These are phyloP conservation scores for Collybiopsis confluens DNA, from an alignment of 768 basidiomycete species.

Conservation along the genomic window DNA sequence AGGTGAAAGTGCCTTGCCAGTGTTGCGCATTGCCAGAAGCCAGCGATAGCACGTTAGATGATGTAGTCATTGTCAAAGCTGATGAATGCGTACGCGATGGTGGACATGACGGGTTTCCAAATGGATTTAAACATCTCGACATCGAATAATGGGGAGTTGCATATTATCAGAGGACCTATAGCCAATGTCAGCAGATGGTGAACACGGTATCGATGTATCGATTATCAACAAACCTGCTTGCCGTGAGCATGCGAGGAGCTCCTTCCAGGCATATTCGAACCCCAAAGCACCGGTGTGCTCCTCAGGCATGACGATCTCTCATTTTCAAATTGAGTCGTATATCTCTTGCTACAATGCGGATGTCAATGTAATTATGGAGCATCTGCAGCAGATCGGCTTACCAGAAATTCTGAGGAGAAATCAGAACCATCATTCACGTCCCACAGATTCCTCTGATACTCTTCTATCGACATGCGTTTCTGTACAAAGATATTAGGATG, in stretches of 20 bases:
- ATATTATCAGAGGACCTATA: slow-evolving; percentile 67
- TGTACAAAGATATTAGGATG: slow-evolving; percentile 26
- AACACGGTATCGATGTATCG: slow-evolving; percentile 11
- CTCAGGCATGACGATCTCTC: slow-evolving; percentile 96
- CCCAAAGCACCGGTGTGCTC: slow-evolving; percentile 96
- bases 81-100: slow-evolving; percentile 93
- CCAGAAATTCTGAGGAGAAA: slow-evolving; percentile 84
- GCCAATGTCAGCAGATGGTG: slow-evolving; percentile 7
- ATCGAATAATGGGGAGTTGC: slow-evolving; percentile 80
- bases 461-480: slow-evolving; percentile 97
- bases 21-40: slow-evolving; percentile 95
- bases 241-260: slow-evolving; percentile 76
- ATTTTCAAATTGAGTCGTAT: slow-evolving; percentile 90
- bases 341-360: slow-evolving; percentile 63
- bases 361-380: neutral
- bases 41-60: slow-evolving; percentile 89
- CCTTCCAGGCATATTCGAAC: slow-evolving; percentile 99
- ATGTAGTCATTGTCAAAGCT: slow-evolving; percentile 96
- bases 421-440: slow-evolving; percentile 86
- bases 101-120: slow-evolving; percentile 92
- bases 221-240: slow-evolving; percentile 57
- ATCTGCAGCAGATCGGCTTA: slow-evolving; percentile 26
- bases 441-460: slow-evolving; percentile 86
- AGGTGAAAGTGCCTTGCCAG: slow-evolving; percentile 85
- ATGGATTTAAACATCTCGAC: slow-evolving; percentile 89